These are phyloP conservation scores for Plasmodium gonderi DNA, from an alignment of 169 alveolate species.

Conservation along the genomic window DNA sequence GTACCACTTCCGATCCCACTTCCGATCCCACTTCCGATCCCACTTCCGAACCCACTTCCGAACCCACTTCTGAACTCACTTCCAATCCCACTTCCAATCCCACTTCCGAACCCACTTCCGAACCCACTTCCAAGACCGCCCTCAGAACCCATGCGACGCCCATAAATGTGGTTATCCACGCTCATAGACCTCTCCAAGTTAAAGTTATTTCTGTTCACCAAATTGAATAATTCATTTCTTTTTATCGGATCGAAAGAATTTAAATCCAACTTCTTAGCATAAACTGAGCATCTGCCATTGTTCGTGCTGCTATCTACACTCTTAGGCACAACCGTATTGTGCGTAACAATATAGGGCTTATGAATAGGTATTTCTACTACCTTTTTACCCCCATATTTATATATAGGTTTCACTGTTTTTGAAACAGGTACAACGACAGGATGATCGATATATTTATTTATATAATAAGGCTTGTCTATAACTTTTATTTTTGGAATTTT, in stretches of 20 bases:
- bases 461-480: constrained; percentile 80
- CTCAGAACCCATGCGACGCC: background rate
- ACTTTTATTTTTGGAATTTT: constrained; percentile 80
- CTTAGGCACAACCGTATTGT: constrained; percentile 76
- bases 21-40: background rate
- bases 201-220: constrained; percentile 30
- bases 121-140: background rate
- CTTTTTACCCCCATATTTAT: constrained; percentile 80
- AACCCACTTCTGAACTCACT: background rate
- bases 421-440: constrained; percentile 85
- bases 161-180: constrained; percentile 1
- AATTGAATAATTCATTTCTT: constrained; percentile 30
- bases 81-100: background rate
- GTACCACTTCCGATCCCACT: background rate
- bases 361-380: constrained; percentile 83
- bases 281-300: constrained; percentile 53
- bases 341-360: constrained; percentile 84
- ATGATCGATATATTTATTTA: constrained; percentile 82
- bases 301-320: constrained; percentile 20
- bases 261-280: constrained; percentile 40
- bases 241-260: constrained; percentile 26
- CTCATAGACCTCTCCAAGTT: constrained; percentile 57
- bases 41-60: background rate
- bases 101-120: background rate
- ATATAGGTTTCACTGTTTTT: constrained; percentile 80